These are phyloP conservation scores for Blastocladiella emersonii DNA, from an alignment of 371 early-diverging fungal genomes.

Conservation along the genomic window DNA sequence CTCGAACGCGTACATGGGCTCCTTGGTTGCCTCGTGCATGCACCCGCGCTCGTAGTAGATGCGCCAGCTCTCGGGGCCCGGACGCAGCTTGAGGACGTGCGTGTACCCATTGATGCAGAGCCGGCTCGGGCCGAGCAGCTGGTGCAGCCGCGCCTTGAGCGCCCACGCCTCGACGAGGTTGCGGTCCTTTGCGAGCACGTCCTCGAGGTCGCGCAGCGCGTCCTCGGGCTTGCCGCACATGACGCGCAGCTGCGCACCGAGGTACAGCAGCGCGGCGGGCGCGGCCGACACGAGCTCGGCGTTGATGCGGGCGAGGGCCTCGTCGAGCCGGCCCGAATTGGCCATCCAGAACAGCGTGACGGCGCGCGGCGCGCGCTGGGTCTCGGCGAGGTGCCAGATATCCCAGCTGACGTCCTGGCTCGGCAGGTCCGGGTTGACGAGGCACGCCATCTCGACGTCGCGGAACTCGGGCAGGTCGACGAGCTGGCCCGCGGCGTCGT, in stretches of 20 bases:
- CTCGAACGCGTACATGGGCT: slow-evolving; percentile 4
- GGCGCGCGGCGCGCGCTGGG: not conserved
- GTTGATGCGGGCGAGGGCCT: not conserved
- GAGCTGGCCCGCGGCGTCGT: not conserved
- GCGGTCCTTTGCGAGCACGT: not conserved
- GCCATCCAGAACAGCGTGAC: not conserved
- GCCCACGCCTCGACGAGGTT: not conserved
- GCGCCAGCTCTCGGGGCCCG: not conserved
- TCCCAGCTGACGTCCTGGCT: not conserved
- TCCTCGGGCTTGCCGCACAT: not conserved
- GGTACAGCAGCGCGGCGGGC: not conserved
- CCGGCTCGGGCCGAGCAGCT: not conserved
- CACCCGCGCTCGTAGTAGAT: slow-evolving; percentile 1
- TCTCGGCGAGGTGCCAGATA: not conserved
- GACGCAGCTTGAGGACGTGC: not conserved
- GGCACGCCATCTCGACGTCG: not conserved
- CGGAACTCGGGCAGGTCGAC: not conserved
- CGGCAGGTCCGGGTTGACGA: not conserved
- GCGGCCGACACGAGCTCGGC: not conserved
- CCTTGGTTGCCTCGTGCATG: not conserved
- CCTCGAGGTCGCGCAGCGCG: not conserved
- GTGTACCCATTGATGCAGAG: not conserved
- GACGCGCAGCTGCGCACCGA: not conserved
- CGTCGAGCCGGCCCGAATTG: not conserved
- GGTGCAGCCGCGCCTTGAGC: not conserved